These are phyloP conservation scores for Rasamsonia emersonii DNA, from an alignment of 2,329 filamentous ascomycete genomes.

Conservation along the genomic window DNA sequence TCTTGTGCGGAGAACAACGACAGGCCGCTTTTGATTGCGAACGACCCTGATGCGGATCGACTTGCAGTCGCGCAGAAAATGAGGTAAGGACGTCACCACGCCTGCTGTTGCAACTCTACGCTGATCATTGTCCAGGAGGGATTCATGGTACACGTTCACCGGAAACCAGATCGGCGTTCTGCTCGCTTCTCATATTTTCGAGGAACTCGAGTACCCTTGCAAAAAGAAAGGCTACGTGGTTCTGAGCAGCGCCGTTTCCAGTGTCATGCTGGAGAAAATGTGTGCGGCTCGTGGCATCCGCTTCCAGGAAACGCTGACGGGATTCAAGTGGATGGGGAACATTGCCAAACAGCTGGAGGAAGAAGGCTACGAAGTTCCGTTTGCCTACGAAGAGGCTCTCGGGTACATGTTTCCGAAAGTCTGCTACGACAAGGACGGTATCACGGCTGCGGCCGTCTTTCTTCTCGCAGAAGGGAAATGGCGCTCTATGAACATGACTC, in stretches of 20 bases:
- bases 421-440: constrained; percentile 57
- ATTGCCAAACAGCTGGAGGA: constrained; percentile 45
- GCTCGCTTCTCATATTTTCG: constrained; percentile 49
- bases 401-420: constrained; percentile 58
- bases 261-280: constrained; percentile 53
- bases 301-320: constrained; percentile 55
- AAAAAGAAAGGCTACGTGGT: constrained; percentile 41
- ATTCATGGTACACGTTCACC: constrained; percentile 52
- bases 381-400: constrained; percentile 58
- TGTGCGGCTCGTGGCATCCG: constrained; percentile 47
- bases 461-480: constrained; percentile 47
- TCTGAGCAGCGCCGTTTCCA: constrained; percentile 56
- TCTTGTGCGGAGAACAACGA: constrained; percentile 43
- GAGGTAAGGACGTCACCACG: constrained; percentile 21
- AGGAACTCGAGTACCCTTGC: constrained; percentile 30
- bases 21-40: constrained; percentile 49
- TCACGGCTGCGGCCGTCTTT: constrained; percentile 53
- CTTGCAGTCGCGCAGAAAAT: constrained; percentile 54
- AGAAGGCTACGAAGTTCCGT: constrained; percentile 44
- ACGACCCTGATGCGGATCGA: constrained; percentile 58
- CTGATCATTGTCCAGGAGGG: constrained; percentile 20
- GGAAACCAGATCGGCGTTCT: constrained; percentile 58
- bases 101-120: neutral
- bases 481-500: constrained; percentile 44
- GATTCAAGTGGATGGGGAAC: constrained; percentile 62